Evolutionary conservation across 768 basidiomycete species (phyloP).

Genomic region (Lactarius deliciosus): DNA sequence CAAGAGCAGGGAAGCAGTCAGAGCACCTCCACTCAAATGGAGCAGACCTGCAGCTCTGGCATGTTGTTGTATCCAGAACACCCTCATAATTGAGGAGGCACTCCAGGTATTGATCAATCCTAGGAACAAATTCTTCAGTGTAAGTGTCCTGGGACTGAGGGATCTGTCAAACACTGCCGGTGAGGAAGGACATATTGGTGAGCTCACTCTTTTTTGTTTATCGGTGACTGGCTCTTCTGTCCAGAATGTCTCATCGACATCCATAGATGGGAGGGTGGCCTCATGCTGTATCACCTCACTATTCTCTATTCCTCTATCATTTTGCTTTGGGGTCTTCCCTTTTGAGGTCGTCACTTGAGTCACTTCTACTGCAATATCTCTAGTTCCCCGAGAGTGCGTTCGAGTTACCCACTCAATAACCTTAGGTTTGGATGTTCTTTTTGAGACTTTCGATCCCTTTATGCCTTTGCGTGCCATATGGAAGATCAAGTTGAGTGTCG

Average conservation of each 20-base stretch:
- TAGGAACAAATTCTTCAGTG: background rate
- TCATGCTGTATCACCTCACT: background rate
- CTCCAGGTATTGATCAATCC: background rate
- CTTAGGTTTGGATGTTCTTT: no score
- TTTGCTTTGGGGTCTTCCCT: background rate
- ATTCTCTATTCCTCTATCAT: background rate
- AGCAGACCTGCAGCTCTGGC: slow-evolving; percentile 2
- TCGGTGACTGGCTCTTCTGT: background rate
- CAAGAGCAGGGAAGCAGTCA: background rate
- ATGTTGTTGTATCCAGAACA: background rate
- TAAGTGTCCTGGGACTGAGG: background rate
- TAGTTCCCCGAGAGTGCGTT: background rate
- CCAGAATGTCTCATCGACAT: background rate
- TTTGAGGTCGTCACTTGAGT: no score
- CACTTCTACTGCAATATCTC: background rate
- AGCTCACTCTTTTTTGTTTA: background rate
- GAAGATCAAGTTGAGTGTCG: no score
- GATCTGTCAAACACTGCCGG: no score
- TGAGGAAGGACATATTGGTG: background rate
- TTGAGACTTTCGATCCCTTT: no score
- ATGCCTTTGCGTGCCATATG: no score
- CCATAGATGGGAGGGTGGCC: background rate
- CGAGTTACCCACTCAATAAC: background rate
- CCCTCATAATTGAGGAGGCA: slow-evolving; percentile 1
- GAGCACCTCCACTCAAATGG: slow-evolving; percentile 5